Base-by-base conservation (phyloP, 176 grass and related monocot genomes). In the Eleusine indica region DNA sequence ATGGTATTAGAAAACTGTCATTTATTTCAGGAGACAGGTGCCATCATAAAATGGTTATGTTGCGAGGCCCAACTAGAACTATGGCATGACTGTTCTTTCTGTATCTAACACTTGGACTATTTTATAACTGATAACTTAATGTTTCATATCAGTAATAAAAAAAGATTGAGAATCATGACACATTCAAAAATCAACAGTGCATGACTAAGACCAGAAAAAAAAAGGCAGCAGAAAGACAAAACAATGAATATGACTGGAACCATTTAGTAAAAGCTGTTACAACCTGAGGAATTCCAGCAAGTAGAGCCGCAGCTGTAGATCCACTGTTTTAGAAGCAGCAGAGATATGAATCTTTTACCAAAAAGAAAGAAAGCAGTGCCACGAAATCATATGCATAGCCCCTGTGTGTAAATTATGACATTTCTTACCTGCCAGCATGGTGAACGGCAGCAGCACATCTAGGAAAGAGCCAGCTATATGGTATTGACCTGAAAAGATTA, bases 401-500 rank as follows among this genome's bases (percentile, higher is more conserved):
- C 29, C 16, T 73, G n/a, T 66, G 29, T 52, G 52, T 35, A 80
- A 67, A 39, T 18, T 41, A 4, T 70, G 8, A 28, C 10, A 30
- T 85, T 12, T 53, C 9, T 68, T 85, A 91, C 92, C 96, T 98
- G 83, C 93, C 96, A 79, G 86, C 96, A 82, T 98, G 95, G 81
- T 98, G 92, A 87, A 95, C 78, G 54, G 77, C 87, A 69, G 80
- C 87, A 68, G 87, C 82, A 40, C 92, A 95, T 90, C 76, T 93
- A 39, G 87, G 84, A 62, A 98, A 98, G 17, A 95, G 79, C 95
- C 95, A 98, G 79, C 85, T 93, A 69, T 98, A 95, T 75, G 92
- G 95, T 80, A 98, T 71, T 72, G 89, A 89, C 73, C 95, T 98
- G 92, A 76, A 88, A 85, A 80, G 37, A 47, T 19, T 56, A 65